Base-by-base conservation (phyloP, 495 filamentous ascomycete species). In the Aspergillus haitiensis region DNA sequence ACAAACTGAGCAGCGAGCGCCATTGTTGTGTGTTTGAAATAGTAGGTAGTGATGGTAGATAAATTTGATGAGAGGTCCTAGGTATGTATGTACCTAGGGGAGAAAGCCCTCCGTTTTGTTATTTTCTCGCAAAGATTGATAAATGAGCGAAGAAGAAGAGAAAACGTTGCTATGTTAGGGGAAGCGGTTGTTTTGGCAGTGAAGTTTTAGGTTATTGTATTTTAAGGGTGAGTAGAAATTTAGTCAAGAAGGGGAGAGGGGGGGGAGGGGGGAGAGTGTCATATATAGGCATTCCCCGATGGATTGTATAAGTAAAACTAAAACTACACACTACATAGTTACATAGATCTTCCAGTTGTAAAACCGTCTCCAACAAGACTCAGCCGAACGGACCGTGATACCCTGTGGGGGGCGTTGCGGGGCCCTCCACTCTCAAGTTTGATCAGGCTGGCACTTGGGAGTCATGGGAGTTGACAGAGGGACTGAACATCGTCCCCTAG, bases 1-100 rank as follows among this genome's bases (percentile, higher is more conserved):
- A 67, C 61, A 15, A 76, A 42, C 47, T 70, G 74, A 50, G 64
- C 60, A 40, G 64, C 65, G 48, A 70, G 27, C 51, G 70, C 64
- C 70, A 76, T 77, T 31, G 37, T 73, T 59, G 37, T 53, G 32
- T 33, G 36, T 11, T 11, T 35, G 27, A 40, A 33, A 47, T 13
- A 16, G 16, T 33, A 40, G 11, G 15, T 16, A 32, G 45, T 5
- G 13, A 9, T 5, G 35, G 33, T 37, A n/a, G 27, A 52, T 52
- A 39, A 31, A 44, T 36, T 52, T 52, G 27, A 35, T 36, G 12
- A 52, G 50, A 55, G 21, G 21, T 27, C 21, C 21, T 27, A 27
- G 21, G 21, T 27, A 27, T 27, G 21, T 27, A 27, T 27, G 21
- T 27, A 27, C 21, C 21, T 27, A 27, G 21, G 21, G 21, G 21